These are phyloP conservation scores for Teratosphaeria epicoccoides DNA, from an alignment of 2,329 filamentous ascomycete species.

Conservation along the genomic window DNA sequence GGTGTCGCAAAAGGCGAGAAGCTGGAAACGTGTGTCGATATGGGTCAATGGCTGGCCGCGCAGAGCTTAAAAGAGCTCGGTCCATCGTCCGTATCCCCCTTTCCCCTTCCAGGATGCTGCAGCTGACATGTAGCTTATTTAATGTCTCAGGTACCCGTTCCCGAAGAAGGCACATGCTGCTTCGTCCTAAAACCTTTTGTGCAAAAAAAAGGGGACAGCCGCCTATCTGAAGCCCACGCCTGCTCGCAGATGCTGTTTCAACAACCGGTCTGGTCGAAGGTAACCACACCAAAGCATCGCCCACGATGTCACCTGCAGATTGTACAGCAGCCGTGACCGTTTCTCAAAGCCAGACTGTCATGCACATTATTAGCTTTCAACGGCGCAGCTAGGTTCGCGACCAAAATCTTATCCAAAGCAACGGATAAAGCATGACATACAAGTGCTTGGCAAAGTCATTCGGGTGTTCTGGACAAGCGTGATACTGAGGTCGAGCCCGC, in stretches of 20 bases:
- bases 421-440: too few relatives aligned
- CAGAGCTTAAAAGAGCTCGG: conserved; percentile 92
- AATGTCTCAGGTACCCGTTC: conserved; percentile 23
- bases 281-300: conserved; percentile 22
- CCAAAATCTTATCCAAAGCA: not conserved
- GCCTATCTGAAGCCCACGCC: not conserved
- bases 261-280: conserved; percentile 21
- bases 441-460: too few relatives aligned
- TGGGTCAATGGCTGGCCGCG: conserved; percentile 93
- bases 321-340: not conserved
- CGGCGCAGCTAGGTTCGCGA: not conserved
- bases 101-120: not conserved
- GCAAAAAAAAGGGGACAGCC: not conserved
- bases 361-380: not conserved
- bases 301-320: conserved; percentile 16
- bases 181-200: not conserved
- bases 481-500: not conserved
- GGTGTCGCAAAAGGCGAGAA: conserved; percentile 77
- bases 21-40: conserved; percentile 69
- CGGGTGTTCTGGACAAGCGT: too few relatives aligned
- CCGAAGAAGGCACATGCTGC: conserved; percentile 28
- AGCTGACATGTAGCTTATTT: not conserved
- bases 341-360: not conserved
- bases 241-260: conserved; percentile 18
- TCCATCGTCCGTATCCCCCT: conserved; percentile 65